A percentile compares a stretch with the other conserved stretches of the same genome.
These are phyloP conservation scores for Cercophora newfieldiana DNA, from an alignment of 495 filamentous ascomycete species.

Conservation along the genomic window DNA sequence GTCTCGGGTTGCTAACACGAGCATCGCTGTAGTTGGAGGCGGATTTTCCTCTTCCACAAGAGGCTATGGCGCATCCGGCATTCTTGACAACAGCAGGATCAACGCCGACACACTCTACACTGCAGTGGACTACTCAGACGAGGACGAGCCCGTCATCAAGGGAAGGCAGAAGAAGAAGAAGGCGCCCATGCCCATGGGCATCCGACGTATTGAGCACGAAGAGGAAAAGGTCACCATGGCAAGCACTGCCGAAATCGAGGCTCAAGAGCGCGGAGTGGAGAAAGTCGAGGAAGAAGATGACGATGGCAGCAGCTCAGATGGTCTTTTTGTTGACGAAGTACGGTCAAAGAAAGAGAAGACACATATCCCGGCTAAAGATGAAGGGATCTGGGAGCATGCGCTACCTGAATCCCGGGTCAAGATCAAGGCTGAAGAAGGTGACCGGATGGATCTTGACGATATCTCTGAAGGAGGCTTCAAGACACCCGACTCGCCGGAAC, in stretches of 20 bases:
- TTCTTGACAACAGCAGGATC: conserved; percentile 37
- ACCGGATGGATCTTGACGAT: conserved; percentile 38
- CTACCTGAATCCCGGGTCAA: not conserved
- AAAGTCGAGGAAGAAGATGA: conserved; percentile 30
- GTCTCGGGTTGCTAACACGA: conserved; percentile 2
- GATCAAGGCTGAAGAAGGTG: conserved; percentile 37
- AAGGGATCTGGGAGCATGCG: conserved; percentile 20
- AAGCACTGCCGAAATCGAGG: conserved; percentile 53
- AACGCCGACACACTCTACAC: conserved; percentile 45
- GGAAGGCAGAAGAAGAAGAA: conserved; percentile 24
- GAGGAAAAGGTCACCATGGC: conserved; percentile 53
- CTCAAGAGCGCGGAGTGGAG: conserved; percentile 35
- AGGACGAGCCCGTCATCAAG: conserved; percentile 27
- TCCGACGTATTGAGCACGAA: conserved; percentile 54
- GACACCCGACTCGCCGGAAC: conserved; percentile 36
- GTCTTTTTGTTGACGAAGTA: conserved; percentile 39
- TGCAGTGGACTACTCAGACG: conserved; percentile 29
- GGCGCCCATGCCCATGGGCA: conserved; percentile 45
- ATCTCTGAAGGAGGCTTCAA: conserved; percentile 35
- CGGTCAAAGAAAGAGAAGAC: conserved; percentile 12
- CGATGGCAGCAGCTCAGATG: conserved; percentile 47
- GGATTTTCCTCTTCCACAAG: too few relatives aligned
- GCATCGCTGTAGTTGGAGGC: conserved; percentile 9
- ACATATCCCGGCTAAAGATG: conserved; percentile 32
- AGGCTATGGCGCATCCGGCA: conserved; percentile 28